Evolutionary conservation across 2,329 filamentous ascomycete species (phyloP).

Genomic region (Colletotrichum siamense): DNA sequence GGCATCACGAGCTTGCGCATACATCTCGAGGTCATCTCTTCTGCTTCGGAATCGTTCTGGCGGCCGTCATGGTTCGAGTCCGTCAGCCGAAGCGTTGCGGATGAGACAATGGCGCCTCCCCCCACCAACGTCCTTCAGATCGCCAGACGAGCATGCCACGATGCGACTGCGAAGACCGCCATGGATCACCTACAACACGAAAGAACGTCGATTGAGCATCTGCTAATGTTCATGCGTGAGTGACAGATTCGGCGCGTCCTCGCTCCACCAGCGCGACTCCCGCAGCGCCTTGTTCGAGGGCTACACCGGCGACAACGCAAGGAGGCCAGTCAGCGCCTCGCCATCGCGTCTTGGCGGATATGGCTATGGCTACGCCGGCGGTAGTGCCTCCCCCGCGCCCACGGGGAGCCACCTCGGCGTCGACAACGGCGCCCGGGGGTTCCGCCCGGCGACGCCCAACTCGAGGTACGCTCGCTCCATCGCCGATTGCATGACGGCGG

Average conservation of each 20-base stretch:
- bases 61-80: background rate
- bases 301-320: slow-evolving; percentile 60
- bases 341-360: slow-evolving; percentile 56
- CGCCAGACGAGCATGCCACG: background rate
- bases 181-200: background rate
- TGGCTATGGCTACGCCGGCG: slow-evolving; percentile 47
- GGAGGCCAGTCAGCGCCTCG: slow-evolving; percentile 49
- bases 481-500: background rate
- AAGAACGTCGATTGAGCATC: background rate
- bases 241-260: slow-evolving; percentile 68
- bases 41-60: background rate
- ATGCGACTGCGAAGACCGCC: background rate
- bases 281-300: slow-evolving; percentile 78
- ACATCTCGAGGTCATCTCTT: background rate
- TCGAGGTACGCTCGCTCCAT: slow-evolving; percentile 50
- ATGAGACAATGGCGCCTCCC: background rate
- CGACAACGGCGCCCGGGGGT: slow-evolving; percentile 44
- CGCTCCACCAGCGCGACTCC: slow-evolving; percentile 76
- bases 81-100: background rate
- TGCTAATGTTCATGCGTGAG: background rate
- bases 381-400: slow-evolving; percentile 5
- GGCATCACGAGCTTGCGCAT: background rate
- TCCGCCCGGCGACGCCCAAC: slow-evolving; percentile 75
- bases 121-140: background rate
- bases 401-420: slow-evolving; percentile 31